Evolutionary conservation across 1,284 basidiomycete genomes (phyloP).

Genomic region (Irpex lacteus): DNA sequence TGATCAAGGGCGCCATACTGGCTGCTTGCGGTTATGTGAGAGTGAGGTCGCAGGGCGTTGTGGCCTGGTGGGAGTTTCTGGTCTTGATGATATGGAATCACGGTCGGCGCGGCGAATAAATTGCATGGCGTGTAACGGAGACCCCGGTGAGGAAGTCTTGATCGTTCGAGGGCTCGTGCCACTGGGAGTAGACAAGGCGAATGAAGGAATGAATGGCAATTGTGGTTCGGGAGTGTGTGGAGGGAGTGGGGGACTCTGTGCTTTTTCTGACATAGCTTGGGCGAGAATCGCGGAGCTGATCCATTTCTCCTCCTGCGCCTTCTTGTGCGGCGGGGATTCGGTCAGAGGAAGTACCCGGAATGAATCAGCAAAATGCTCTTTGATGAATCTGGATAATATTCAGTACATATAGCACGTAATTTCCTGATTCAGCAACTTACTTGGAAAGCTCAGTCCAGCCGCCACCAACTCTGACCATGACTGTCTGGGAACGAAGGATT

Average conservation of each 20-base stretch:
- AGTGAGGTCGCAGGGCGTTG: constrained; percentile 25
- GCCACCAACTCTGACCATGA: constrained; percentile 94
- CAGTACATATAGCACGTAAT: constrained; percentile 5
- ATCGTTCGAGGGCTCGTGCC: constrained; percentile 44
- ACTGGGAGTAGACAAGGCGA: constrained; percentile 47
- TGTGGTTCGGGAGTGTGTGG: constrained; percentile 71
- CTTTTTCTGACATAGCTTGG: constrained; percentile 41
- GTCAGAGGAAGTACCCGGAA: constrained; percentile 54
- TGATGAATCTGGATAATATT: constrained; percentile 67
- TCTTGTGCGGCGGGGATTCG: constrained; percentile 53
- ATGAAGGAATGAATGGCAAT: constrained; percentile 41
- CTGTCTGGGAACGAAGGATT: constrained; percentile 87
- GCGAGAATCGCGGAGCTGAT: constrained; percentile 74
- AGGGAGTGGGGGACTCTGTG: constrained; percentile 40
- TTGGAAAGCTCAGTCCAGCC: constrained; percentile 92
- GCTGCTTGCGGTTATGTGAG: constrained; percentile 23
- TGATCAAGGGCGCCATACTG: constrained; percentile 29
- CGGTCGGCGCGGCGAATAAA: constrained; percentile 53
- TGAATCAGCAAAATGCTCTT: constrained; percentile 80
- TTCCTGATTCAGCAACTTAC: constrained; percentile 42
- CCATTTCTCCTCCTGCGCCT: constrained; percentile 69
- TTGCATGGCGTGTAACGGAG: constrained; percentile 51
- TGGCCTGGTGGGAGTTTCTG: constrained; percentile 42
- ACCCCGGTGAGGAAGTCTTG: constrained; percentile 43
- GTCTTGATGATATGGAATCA: constrained; percentile 34